Percentiles rank a stretch among this genome's conserved stretches.
These are phyloP conservation scores for Cutaneotrichosporon daszewskae DNA, from an alignment of 1,284 basidiomycete species.

Conservation along the genomic window DNA sequence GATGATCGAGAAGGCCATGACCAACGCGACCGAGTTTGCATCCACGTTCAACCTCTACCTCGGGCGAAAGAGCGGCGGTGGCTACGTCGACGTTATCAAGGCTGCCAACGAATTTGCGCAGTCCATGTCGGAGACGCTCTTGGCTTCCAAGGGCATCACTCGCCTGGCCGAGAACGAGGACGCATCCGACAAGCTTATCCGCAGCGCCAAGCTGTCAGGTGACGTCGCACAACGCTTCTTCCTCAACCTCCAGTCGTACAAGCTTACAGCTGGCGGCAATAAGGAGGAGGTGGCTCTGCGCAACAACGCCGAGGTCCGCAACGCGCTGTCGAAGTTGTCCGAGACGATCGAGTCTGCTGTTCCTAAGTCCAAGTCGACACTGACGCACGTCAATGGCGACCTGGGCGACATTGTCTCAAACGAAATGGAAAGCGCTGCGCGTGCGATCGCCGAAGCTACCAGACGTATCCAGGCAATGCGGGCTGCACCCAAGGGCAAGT, in stretches of 20 bases:
- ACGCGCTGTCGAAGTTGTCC: constrained; percentile 75
- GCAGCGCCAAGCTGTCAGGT: constrained; percentile 77
- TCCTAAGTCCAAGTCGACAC: constrained; percentile 71
- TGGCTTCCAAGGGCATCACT: constrained; percentile 92
- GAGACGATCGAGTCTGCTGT: constrained; percentile 80
- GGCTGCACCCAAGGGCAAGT: constrained; percentile 75
- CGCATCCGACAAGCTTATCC: constrained; percentile 80
- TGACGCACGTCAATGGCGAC: constrained; percentile 79
- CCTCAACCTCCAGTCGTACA: constrained; percentile 92
- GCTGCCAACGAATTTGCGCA: constrained; percentile 95
- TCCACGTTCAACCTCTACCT: constrained; percentile 90
- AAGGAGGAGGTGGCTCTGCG: constrained; percentile 83
- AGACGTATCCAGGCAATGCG: constrained; percentile 84
- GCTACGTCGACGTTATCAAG: constrained; percentile 98
- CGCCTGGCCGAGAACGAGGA: constrained; percentile 87
- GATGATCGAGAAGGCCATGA: constrained; percentile 94
- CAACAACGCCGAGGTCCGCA: constrained; percentile 79
- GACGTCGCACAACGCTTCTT: constrained; percentile 88
- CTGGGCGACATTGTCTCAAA: constrained; percentile 94
- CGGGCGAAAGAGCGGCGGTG: constrained; percentile 71
- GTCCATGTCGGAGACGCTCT: constrained; percentile 80
- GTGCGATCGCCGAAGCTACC: constrained; percentile 90
- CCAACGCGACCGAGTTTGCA: constrained; percentile 92
- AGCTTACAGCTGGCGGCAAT: constrained; percentile 68
- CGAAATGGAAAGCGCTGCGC: constrained; percentile 91